Percentiles rank a stretch among this genome's conserved stretches.
These are phyloP conservation scores for Trematosphaeria pertusa DNA, from an alignment of 2,329 filamentous ascomycete genomes.

Conservation along the genomic window DNA sequence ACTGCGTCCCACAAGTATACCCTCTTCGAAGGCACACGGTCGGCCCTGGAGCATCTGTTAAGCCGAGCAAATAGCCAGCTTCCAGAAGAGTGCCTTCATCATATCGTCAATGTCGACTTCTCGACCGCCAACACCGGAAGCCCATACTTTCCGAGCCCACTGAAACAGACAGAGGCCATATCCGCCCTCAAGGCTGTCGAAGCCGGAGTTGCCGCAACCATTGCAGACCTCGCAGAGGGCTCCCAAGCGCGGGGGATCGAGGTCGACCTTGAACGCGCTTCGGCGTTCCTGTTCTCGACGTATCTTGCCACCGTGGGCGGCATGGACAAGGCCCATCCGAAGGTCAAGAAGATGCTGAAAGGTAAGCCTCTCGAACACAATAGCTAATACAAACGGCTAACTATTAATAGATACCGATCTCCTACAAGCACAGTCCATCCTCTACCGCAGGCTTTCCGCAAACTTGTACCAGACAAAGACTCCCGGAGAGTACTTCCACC, in stretches of 20 bases:
- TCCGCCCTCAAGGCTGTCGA: slow-evolving; percentile 67
- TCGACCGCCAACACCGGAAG: slow-evolving; percentile 47
- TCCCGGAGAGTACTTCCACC: slow-evolving; percentile 74
- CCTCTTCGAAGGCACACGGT: slow-evolving; percentile 42
- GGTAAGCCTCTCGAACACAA: slow-evolving; percentile 27
- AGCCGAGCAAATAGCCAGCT: slow-evolving; percentile 41
- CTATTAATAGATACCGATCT: slow-evolving; percentile 71
- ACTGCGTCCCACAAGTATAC: slow-evolving; percentile 25
- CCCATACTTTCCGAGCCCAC: slow-evolving; percentile 53
- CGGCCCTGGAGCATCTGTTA: slow-evolving; percentile 42
- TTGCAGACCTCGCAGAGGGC: slow-evolving; percentile 64
- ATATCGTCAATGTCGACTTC: slow-evolving; percentile 41
- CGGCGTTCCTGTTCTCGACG: slow-evolving; percentile 65
- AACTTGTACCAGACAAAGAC: slow-evolving; percentile 74
- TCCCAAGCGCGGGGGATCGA: slow-evolving; percentile 51
- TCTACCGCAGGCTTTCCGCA: slow-evolving; percentile 75
- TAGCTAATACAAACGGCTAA: slow-evolving; percentile 17
- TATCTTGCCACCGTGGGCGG: slow-evolving; percentile 64
- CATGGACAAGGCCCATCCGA: slow-evolving; percentile 51
- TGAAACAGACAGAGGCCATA: slow-evolving; percentile 61
- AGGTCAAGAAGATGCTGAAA: slow-evolving; percentile 57
- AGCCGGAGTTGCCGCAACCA: slow-evolving; percentile 64
- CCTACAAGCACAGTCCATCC: slow-evolving; percentile 71
- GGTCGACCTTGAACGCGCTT: slow-evolving; percentile 62
- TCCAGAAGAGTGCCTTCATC: slow-evolving; percentile 38